Evolutionary conservation across 768 basidiomycete genomes (phyloP).

Genomic region (Coprinopsis cinerea): DNA sequence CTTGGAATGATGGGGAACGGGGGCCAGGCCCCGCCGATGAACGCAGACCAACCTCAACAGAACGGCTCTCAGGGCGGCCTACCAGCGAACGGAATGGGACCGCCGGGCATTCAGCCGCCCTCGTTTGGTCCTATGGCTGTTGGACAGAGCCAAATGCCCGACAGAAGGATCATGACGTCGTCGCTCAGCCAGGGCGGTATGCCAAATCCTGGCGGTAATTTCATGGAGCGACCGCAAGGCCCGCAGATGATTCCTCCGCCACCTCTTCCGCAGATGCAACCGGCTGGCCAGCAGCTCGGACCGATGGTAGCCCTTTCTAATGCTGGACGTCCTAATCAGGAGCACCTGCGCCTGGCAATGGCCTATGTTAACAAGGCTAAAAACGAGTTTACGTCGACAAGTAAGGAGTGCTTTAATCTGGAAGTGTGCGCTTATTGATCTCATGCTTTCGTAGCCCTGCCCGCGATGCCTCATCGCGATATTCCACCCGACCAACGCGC

Average conservation of each 20-base stretch:
- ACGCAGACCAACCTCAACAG: conserved; percentile 16
- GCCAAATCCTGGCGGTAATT: not conserved
- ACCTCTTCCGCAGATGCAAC: conserved; percentile 10
- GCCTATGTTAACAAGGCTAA: conserved; percentile 20
- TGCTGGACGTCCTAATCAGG: conserved; percentile 16
- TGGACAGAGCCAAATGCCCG: conserved; percentile 7
- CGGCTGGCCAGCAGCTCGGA: conserved; percentile 1
- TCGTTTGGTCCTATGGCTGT: conserved; percentile 3
- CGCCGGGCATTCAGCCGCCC: conserved; percentile 1
- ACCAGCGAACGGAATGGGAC: conserved; percentile 11
- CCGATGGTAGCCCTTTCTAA: not conserved
- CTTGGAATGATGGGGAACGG: not conserved
- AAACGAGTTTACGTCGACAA: conserved; percentile 22
- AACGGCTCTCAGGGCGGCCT: conserved; percentile 17
- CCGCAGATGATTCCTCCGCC: conserved; percentile 4
- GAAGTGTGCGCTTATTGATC: not conserved
- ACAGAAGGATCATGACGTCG: not conserved
- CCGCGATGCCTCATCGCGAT: conserved; percentile 27
- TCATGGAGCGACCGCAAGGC: not conserved
- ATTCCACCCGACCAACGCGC: conserved; percentile 48
- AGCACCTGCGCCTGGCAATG: conserved; percentile 18
- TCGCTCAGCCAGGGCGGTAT: conserved; percentile 1
- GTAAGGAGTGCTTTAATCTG: conserved; percentile 14
- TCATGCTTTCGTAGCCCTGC: conserved; percentile 25
- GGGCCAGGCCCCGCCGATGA: not conserved